Conservation (phyloP, 768 basidiomycete genomes). For the Boletus pseudo-olivaceus region DNA sequence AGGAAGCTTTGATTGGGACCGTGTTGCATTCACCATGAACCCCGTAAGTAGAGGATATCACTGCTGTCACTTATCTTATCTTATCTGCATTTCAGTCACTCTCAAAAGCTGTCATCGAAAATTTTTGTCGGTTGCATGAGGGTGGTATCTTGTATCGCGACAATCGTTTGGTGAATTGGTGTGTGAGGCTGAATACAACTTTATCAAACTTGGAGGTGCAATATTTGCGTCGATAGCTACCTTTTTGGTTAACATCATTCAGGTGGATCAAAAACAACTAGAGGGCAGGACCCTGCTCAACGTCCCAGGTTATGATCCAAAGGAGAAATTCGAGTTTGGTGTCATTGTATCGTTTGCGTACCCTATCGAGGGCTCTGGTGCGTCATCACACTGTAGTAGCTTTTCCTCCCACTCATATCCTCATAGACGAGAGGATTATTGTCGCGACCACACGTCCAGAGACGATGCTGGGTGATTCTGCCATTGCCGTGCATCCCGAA, state of each 20-base stretch:
- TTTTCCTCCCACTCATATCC: not conserved
- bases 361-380: slow-evolving; percentile 80
- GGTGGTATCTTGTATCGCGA: slow-evolving; percentile 92
- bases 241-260: not conserved
- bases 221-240: not conserved
- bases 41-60: slow-evolving; percentile 46
- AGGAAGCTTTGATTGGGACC: slow-evolving; percentile 92
- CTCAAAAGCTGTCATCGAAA: slow-evolving; percentile 86
- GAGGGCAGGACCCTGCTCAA: slow-evolving; percentile 79
- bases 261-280: slow-evolving; percentile 93
- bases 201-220: slow-evolving; percentile 93
- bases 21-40: slow-evolving; percentile 94
- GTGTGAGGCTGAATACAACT: slow-evolving; percentile 91
- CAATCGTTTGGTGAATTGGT: slow-evolving; percentile 98
- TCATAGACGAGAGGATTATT: slow-evolving; percentile 79
- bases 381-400: slow-evolving; percentile 9
- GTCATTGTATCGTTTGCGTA: slow-evolving; percentile 97
- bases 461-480: slow-evolving; percentile 98
- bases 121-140: slow-evolving; percentile 87
- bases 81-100: slow-evolving; percentile 43
- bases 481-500: slow-evolving; percentile 93
- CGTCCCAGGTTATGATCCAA: slow-evolving; percentile 93
- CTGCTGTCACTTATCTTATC: not conserved
- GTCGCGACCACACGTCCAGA: slow-evolving; percentile 98
- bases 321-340: slow-evolving; percentile 96